Conservation (phyloP, 2,329 filamentous ascomycete genomes). For the Penicillium sp. region DNA sequence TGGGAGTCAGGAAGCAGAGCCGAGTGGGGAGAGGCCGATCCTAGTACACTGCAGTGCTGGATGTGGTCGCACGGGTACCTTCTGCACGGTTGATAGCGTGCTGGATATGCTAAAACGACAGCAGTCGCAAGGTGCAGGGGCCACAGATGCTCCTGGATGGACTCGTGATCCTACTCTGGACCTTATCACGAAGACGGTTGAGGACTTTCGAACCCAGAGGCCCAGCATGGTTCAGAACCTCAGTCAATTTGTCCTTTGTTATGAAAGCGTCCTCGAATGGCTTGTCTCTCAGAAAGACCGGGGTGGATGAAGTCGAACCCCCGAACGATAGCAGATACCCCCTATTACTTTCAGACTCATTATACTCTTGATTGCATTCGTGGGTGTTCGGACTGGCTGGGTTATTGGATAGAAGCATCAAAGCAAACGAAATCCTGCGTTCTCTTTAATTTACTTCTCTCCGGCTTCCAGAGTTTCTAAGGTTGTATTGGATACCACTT, state of each 20-base stretch:
- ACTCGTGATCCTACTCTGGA: constrained; percentile 69
- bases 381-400: constrained; percentile 1
- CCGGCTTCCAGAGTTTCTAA: too few species aligned
- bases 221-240: constrained; percentile 96
- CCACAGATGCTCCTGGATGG: constrained; percentile 54
- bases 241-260: constrained; percentile 91
- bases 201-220: constrained; percentile 83
- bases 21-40: constrained; percentile 61
- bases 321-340: constrained; percentile 13
- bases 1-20: constrained; percentile 56
- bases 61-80: constrained; percentile 91
- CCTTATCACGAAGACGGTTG: constrained; percentile 80
- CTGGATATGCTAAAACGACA: constrained; percentile 97
- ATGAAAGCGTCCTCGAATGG: constrained; percentile 93
- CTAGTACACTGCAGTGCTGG: constrained; percentile 95
- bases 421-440: not conserved
- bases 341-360: constrained; percentile 7
- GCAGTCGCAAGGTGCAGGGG: constrained; percentile 37
- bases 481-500: not conserved
- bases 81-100: constrained; percentile 93
- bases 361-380: constrained; percentile 4
- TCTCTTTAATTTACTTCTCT: not conserved
- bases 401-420: not conserved
- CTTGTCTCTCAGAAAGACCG: constrained; percentile 45
- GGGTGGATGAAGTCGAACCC: constrained; percentile 3